Percentiles rank a stretch among this genome's conserved stretches.
phyloP scores from a whole-genome alignment of 495 filamentous ascomycete genomes.

The Neurospora sp. region DNA sequence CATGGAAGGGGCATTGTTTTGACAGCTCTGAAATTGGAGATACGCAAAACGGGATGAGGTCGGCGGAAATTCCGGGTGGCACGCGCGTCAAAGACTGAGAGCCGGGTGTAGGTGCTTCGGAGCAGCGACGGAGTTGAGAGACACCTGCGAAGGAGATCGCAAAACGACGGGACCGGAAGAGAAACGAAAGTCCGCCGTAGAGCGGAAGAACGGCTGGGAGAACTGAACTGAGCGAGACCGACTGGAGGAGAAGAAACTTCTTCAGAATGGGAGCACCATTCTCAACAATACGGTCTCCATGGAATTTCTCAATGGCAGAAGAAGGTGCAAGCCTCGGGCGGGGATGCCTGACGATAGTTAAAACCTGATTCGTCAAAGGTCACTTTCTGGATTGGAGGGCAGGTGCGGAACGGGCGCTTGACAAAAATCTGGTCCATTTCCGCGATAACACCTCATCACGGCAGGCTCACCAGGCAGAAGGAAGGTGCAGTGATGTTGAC shows the following conservation, averaged over 20 bases:
- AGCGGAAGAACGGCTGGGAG: not conserved
- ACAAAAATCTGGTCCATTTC: not conserved
- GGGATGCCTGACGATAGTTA: not conserved
- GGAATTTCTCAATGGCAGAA: not conserved
- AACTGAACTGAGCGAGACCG: not conserved
- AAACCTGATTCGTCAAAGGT: not conserved
- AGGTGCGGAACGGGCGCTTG: not conserved
- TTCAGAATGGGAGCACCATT: not conserved
- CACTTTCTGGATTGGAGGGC: not conserved
- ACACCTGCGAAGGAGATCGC: not conserved
- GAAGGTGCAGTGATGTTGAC: not conserved
- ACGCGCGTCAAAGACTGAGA: not conserved
- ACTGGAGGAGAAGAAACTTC: not conserved
- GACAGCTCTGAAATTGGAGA: accelerated
- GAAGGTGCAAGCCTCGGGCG: not conserved
- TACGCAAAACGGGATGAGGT: not conserved
- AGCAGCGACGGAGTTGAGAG: not conserved
- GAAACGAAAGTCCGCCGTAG: not conserved
- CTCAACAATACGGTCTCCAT: not conserved
- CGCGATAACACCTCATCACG: not conserved
- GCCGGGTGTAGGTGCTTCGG: not conserved
- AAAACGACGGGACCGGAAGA: not conserved
- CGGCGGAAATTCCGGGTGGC: too few relatives aligned
- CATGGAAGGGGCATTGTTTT: not conserved
- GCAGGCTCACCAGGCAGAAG: not conserved